Conservation (phyloP, 805 yeast species). For the Kodamaea hsintzibuensis region DNA sequence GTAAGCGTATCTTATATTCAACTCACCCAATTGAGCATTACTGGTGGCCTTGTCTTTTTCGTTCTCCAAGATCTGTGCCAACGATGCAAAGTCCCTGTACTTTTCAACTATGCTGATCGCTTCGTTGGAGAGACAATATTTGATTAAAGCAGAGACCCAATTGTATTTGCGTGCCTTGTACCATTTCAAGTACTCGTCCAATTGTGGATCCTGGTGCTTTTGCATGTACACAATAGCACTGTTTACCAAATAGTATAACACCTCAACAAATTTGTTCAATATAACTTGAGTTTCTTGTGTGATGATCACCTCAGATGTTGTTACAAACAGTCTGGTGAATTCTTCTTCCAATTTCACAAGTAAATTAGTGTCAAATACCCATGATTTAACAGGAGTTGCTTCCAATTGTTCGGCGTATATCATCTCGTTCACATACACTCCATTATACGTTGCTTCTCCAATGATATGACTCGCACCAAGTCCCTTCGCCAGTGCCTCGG, state of each 20-base stretch:
- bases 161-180: slow-evolving; percentile 27
- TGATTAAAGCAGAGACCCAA: slow-evolving; percentile 65
- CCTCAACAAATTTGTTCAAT: slow-evolving; percentile 27
- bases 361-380: slow-evolving; percentile 49
- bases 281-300: slow-evolving; percentile 16
- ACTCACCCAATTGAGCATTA: slow-evolving; percentile 3
- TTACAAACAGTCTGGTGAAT: slow-evolving; percentile 26
- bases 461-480: slow-evolving; percentile 11
- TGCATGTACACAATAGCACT: slow-evolving; percentile 39
- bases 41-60: slow-evolving; percentile 15
- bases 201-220: slow-evolving; percentile 19
- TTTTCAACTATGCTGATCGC: slow-evolving; percentile 65
- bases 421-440: slow-evolving; percentile 41
- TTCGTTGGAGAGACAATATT: slow-evolving; percentile 49
- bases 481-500: slow-evolving; percentile 9
- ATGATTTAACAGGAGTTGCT: slow-evolving; percentile 30
- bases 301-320: background rate
- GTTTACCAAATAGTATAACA: slow-evolving; percentile 36
- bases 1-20: slow-evolving; percentile 33
- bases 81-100: slow-evolving; percentile 63
- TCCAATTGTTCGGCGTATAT: slow-evolving; percentile 20
- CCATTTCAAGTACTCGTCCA: slow-evolving; percentile 34
- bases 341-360: slow-evolving; percentile 42
- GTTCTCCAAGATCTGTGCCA: slow-evolving; percentile 51
- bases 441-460: slow-evolving; percentile 30